Percentiles rank a stretch among this genome's conserved stretches.
Evolutionary conservation across 2,329 filamentous ascomycete genomes (phyloP).

Genomic region (Epichloe gansuensis): DNA sequence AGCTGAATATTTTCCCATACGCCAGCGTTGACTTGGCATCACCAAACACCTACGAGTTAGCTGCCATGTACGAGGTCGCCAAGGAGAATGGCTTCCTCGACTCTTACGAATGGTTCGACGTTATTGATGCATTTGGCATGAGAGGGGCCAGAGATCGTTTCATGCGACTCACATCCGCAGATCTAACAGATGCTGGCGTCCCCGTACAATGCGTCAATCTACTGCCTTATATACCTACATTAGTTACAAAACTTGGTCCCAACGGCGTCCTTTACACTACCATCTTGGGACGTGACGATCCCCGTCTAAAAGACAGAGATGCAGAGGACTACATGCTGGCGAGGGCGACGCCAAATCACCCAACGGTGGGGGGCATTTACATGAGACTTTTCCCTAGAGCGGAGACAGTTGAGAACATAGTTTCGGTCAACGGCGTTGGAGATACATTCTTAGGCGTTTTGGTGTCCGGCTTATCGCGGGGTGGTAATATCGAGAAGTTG

Average conservation of each 20-base stretch:
- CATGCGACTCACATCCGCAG: conserved; percentile 48
- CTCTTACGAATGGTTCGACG: conserved; percentile 58
- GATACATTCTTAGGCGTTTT: conserved; percentile 85
- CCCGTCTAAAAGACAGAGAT: conserved; percentile 47
- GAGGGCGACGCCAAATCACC: conserved; percentile 40
- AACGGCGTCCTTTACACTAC: conserved; percentile 65
- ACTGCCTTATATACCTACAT: conserved; percentile 73
- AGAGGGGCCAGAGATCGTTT: conserved; percentile 61
- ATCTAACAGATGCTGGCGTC: conserved; percentile 65
- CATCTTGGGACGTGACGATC: conserved; percentile 54
- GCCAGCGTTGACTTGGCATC: conserved; percentile 61
- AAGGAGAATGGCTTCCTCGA: conserved; percentile 55
- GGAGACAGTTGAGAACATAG: conserved; percentile 54
- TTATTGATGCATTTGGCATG: conserved; percentile 71
- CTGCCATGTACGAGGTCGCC: conserved; percentile 64
- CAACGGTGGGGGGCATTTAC: conserved; percentile 61
- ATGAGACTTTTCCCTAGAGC: conserved; percentile 59
- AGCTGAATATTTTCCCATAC: conserved; percentile 42
- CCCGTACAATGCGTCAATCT: conserved; percentile 76
- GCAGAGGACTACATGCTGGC: conserved; percentile 60
- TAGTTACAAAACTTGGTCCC: conserved; percentile 71
- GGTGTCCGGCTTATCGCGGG: conserved; percentile 60
- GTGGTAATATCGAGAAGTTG: conserved; percentile 43
- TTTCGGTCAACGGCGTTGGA: conserved; percentile 88
- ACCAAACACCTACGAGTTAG: conserved; percentile 73